Conservation (phyloP, 441 rosid genomes). For the Manihot esculenta region DNA sequence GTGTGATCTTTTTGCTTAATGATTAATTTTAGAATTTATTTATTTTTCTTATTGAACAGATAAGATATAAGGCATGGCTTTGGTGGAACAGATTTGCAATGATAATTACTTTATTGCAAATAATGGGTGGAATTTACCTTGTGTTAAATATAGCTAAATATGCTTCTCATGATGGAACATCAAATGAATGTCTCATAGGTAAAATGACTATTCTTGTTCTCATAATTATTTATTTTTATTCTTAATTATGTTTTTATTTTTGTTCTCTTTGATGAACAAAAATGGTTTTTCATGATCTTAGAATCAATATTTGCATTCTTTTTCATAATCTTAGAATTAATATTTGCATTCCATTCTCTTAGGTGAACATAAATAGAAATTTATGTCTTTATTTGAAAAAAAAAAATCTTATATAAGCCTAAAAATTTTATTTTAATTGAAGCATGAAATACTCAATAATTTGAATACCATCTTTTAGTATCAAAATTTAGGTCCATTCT, state of each 20-base stretch:
- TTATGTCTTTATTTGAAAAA: not conserved
- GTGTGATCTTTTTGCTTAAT: not conserved
- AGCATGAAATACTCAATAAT: too few species aligned
- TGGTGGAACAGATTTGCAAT: constrained; percentile 71
- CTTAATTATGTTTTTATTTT: not conserved
- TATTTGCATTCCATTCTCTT: too few species aligned
- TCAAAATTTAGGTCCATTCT: too few species aligned
- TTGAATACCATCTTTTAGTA: too few species aligned
- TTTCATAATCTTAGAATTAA: not conserved
- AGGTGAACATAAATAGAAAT: too few species aligned
- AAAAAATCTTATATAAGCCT: too few species aligned
- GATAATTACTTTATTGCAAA: constrained; percentile 61
- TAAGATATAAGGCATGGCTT: constrained; percentile 76
- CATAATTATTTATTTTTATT: constrained; percentile 1
- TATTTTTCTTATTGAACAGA: constrained; percentile 38
- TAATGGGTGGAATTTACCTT: constrained; percentile 62
- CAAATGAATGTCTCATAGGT: constrained; percentile 61
- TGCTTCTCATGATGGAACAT: constrained; percentile 44
- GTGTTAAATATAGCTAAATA: constrained; percentile 44
- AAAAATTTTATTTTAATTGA: too few species aligned
- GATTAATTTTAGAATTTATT: constrained; percentile 4
- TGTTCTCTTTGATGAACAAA: not conserved
- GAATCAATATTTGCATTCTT: not conserved
- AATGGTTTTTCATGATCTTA: not conserved
- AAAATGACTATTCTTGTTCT: constrained; percentile 23